These are phyloP conservation scores for Ceratobasidium sp. DNA, from an alignment of 1,284 basidiomycete species.

Conservation along the genomic window DNA sequence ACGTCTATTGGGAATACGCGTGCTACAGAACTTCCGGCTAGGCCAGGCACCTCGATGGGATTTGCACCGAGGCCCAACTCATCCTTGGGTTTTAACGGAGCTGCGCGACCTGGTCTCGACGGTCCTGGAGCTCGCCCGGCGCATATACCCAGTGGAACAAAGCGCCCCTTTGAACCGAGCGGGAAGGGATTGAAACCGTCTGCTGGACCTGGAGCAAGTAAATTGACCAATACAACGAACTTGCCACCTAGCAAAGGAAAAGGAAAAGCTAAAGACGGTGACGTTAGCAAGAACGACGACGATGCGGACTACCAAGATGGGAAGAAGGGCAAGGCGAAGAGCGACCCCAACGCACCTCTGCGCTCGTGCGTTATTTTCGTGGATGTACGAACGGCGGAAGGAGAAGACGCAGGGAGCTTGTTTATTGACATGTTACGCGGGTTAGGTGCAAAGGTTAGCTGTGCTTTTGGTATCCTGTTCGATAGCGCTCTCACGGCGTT, in stretches of 20 bases:
- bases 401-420: conserved; percentile 85
- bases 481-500: conserved; percentile 68
- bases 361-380: conserved; percentile 82
- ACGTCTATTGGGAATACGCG: conserved; percentile 27
- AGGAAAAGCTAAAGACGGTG: conserved; percentile 25
- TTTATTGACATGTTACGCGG: conserved; percentile 88
- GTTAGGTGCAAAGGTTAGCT: conserved; percentile 84
- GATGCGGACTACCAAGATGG: conserved; percentile 30
- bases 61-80: conserved; percentile 25
- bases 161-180: neutral
- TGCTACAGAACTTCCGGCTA: conserved; percentile 41
- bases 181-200: neutral
- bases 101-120: neutral
- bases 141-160: neutral
- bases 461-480: conserved; percentile 28
- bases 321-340: conserved; percentile 45
- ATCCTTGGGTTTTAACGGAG: conserved; percentile 18
- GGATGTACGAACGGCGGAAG: conserved; percentile 88
- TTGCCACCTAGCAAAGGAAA: conserved; percentile 11
- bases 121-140: neutral
- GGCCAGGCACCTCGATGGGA: conserved; percentile 47
- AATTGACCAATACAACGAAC: neutral
- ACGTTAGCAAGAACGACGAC: conserved; percentile 6
- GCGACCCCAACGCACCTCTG: conserved; percentile 33
- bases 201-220: neutral